Evolutionary conservation across 768 basidiomycete species (phyloP).

Genomic region (Coprinellus micaceus): DNA sequence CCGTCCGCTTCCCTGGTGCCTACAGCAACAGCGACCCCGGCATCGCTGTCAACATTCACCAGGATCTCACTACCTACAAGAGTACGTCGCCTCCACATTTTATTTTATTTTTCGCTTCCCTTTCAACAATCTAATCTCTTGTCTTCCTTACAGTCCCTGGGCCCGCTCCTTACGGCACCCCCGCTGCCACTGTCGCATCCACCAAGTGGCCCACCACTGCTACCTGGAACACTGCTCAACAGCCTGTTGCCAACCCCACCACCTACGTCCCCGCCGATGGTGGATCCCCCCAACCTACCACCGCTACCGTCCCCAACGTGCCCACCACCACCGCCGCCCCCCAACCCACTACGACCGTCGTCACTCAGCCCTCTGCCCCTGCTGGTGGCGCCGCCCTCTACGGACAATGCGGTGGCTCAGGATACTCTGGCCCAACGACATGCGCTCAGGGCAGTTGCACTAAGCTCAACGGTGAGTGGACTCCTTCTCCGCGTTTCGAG

Average conservation of each 20-base stretch:
- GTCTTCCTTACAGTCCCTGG: slow-evolving; percentile 36
- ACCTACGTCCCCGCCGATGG: slow-evolving; percentile 8
- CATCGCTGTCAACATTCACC: slow-evolving; percentile 49
- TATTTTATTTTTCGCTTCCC: not conserved
- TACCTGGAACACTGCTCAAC: slow-evolving; percentile 47
- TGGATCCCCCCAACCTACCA: slow-evolving; percentile 8
- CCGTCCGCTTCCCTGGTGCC: slow-evolving; percentile 42
- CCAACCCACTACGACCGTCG: slow-evolving; percentile 14
- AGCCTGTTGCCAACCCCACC: slow-evolving; percentile 45
- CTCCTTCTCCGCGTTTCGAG: not conserved
- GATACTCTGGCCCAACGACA: slow-evolving; percentile 43
- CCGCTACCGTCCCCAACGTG: slow-evolving; percentile 14
- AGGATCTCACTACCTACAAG: slow-evolving; percentile 34
- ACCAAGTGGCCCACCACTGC: slow-evolving; percentile 45
- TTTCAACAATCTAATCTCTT: not conserved
- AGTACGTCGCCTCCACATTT: slow-evolving; percentile 23
- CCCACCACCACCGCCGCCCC: slow-evolving; percentile 21
- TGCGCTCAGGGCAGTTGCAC: slow-evolving; percentile 26
- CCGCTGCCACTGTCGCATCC: slow-evolving; percentile 37
- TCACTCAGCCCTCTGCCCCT: slow-evolving; percentile 32
- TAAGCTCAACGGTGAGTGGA: not conserved
- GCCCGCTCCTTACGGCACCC: slow-evolving; percentile 39
- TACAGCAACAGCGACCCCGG: slow-evolving; percentile 35
- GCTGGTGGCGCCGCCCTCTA: slow-evolving; percentile 39
- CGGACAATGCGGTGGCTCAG: slow-evolving; percentile 52